Conservation (phyloP, 352 stramenopile species). For the Achlya hypogyna region DNA sequence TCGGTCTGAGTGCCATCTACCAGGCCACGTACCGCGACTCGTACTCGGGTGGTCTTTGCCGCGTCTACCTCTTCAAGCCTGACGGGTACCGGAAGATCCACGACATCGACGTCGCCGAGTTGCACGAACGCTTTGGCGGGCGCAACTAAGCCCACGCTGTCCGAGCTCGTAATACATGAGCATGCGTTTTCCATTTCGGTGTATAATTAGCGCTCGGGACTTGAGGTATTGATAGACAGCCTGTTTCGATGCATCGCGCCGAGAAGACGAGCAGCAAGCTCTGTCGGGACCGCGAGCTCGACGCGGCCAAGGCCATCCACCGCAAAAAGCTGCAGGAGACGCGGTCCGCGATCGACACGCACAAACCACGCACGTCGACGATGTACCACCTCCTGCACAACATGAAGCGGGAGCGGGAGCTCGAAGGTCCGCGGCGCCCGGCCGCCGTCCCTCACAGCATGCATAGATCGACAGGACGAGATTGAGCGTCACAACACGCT, state of each 20-base stretch:
- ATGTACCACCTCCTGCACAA: slow-evolving; percentile 17
- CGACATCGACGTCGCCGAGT: slow-evolving; percentile 96
- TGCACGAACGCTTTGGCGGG: slow-evolving; percentile 86
- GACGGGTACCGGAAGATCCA: slow-evolving; percentile 96
- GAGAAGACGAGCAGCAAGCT: slow-evolving; percentile 74
- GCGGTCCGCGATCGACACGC: slow-evolving; percentile 16
- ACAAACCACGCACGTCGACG: slow-evolving; percentile 1
- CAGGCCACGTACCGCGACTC: slow-evolving; percentile 99
- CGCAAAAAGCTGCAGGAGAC: slow-evolving; percentile 52
- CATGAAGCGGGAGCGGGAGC: not conserved
- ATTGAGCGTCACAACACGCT: slow-evolving; percentile 10
- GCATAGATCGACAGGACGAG: slow-evolving; percentile 3
- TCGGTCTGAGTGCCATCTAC: slow-evolving; percentile 99
- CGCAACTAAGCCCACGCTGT: slow-evolving; percentile 8
- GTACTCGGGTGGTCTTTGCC: slow-evolving; percentile 95
- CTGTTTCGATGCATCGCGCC: slow-evolving; percentile 48
- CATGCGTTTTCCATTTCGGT: too few relatives aligned
- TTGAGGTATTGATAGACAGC: too few relatives aligned
- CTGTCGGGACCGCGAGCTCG: slow-evolving; percentile 55
- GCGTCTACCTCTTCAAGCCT: slow-evolving; percentile 96
- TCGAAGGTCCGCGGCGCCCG: not conserved
- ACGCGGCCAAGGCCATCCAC: slow-evolving; percentile 59
- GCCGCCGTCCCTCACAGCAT: not conserved
- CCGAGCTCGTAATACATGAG: not conserved
- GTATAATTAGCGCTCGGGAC: too few relatives aligned